These are phyloP conservation scores for Fusarium sp. DNA, from an alignment of 2,329 filamentous ascomycete species.

Conservation along the genomic window DNA sequence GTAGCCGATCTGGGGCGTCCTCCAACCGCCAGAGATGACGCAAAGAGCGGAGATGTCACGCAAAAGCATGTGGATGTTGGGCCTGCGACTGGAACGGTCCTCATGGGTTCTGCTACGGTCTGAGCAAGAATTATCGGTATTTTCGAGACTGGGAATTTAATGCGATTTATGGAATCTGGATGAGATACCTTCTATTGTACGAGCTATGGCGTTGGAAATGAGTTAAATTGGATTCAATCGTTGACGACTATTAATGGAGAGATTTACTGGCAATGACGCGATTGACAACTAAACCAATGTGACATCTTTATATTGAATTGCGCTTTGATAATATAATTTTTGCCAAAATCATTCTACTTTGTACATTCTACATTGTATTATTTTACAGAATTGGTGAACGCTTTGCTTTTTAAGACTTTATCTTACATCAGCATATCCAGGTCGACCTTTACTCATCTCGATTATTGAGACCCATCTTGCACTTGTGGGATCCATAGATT, in stretches of 20 bases:
- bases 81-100: constrained; percentile 40
- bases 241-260: not conserved
- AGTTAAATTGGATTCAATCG: not conserved
- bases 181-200: constrained; percentile 2
- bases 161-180: not conserved
- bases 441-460: not conserved
- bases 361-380: not conserved
- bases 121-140: not conserved
- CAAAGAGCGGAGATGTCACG: constrained; percentile 49
- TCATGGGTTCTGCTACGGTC: constrained; percentile 43
- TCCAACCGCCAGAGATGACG: constrained; percentile 50
- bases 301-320: not conserved
- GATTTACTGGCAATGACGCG: not conserved
- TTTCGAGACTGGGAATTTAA: not conserved
- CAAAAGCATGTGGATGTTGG: constrained; percentile 48
- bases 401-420: not conserved
- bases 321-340: not conserved
- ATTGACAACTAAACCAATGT: not conserved
- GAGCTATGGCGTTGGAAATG: constrained; percentile 10
- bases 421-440: constrained; percentile 7
- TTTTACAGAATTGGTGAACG: not conserved
- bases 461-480: not conserved
- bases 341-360: not conserved
- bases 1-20: constrained; percentile 51
- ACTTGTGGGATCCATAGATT: not conserved